Evolutionary conservation across 164 flowering plant genomes (phyloP).

Genomic region (Piper longum): DNA sequence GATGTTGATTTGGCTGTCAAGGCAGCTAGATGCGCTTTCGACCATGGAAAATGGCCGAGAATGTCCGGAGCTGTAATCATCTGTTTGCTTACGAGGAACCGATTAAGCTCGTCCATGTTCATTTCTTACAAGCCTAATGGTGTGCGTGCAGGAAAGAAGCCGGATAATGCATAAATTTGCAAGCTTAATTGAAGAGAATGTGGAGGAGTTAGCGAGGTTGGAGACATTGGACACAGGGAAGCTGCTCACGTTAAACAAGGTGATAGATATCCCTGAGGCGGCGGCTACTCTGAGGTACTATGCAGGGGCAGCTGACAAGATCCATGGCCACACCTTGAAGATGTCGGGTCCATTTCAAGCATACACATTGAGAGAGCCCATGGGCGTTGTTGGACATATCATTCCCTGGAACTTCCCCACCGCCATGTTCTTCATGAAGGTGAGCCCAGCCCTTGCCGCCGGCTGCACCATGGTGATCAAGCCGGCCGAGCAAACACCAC

Average conservation of each 20-base stretch:
- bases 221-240: constrained; percentile 63
- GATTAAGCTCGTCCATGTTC: background rate
- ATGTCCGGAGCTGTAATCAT: constrained; percentile 50
- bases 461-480: constrained; percentile 80
- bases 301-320: constrained; percentile 82
- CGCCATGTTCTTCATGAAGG: constrained; percentile 39
- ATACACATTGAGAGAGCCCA: constrained; percentile 63
- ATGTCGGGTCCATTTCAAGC: constrained; percentile 37
- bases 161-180: constrained; percentile 55
- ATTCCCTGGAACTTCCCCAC: constrained; percentile 62
- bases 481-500: constrained; percentile 86
- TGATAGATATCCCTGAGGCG: constrained; percentile 29
- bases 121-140: background rate
- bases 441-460: constrained; percentile 63
- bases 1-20: constrained; percentile 77
- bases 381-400: constrained; percentile 74
- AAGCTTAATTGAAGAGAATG: constrained; percentile 44
- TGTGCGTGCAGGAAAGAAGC: constrained; percentile 39
- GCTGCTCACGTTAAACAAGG: constrained; percentile 22
- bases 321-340: constrained; percentile 66
- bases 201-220: constrained; percentile 54
- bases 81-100: background rate
- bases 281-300: constrained; percentile 42
- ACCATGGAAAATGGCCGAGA: constrained; percentile 81
- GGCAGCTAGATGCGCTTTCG: constrained; percentile 78